Percentiles rank a stretch among this genome's conserved stretches.
Evolutionary conservation across 495 filamentous ascomycete species (phyloP).

Genomic region (Hypoxylon rickii): DNA sequence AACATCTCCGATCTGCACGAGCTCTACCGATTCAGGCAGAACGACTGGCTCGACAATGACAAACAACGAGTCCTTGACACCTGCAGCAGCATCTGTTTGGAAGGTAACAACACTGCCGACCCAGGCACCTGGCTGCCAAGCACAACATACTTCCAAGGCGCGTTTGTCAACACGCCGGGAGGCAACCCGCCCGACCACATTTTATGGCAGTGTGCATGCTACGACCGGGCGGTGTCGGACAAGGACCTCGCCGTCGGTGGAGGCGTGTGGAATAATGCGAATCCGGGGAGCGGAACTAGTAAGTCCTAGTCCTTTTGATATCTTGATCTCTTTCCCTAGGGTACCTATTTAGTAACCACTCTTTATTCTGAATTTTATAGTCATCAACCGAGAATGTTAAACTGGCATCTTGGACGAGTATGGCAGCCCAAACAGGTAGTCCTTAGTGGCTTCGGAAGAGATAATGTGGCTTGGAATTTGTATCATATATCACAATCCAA

Average conservation of each 20-base stretch:
- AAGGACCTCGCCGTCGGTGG: conserved; percentile 17
- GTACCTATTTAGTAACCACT: background rate
- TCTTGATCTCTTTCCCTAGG: background rate
- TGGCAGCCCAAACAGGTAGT: no score
- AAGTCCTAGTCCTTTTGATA: conserved; percentile 1
- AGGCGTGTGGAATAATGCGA: conserved; percentile 31
- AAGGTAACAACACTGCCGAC: conserved; percentile 25
- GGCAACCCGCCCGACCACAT: conserved; percentile 24
- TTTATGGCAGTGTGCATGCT: conserved; percentile 30
- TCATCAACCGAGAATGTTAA: conserved; percentile 29
- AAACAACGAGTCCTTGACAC: conserved; percentile 24
- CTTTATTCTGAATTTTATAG: conserved; percentile 8
- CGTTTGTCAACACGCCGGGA: conserved; percentile 29
- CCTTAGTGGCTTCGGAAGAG: no score
- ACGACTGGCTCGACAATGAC: conserved; percentile 31
- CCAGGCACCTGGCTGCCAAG: conserved; percentile 29
- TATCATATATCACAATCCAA: background rate
- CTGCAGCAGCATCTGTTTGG: conserved; percentile 22
- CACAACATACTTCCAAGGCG: conserved; percentile 24
- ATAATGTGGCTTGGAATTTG: no score
- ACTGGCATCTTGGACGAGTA: no score
- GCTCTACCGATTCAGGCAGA: conserved; percentile 22
- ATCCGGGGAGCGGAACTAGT: conserved; percentile 33
- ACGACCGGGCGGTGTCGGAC: conserved; percentile 21
- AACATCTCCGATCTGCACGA: conserved; percentile 18